phyloP scores from a whole-genome alignment of 495 filamentous ascomycete species.

The Neurospora sublineolata region DNA sequence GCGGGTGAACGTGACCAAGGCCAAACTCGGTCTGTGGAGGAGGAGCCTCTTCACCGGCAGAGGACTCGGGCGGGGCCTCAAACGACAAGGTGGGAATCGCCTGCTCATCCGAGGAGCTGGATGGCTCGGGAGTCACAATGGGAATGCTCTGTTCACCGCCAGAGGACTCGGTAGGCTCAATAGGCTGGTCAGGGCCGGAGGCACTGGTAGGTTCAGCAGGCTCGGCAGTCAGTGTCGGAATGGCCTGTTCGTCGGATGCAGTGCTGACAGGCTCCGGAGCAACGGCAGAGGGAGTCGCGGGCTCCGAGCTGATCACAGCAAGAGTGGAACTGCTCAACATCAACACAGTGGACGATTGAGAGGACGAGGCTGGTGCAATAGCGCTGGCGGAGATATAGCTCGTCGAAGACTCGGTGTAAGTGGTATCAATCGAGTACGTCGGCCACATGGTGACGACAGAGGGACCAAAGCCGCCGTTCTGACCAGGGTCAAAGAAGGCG shows the following conservation, averaged over 20 bases:
- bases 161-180: background rate
- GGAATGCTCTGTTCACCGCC: background rate
- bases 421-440: background rate
- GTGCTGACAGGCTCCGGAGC: background rate
- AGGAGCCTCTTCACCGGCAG: background rate
- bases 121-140: background rate
- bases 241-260: background rate
- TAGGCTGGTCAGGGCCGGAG: background rate
- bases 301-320: background rate
- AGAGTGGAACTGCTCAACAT: background rate
- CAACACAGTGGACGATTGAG: background rate
- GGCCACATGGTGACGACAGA: slow-evolving; percentile 4
- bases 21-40: slow-evolving; percentile 14
- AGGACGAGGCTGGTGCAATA: background rate
- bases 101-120: background rate
- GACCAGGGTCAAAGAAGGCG: background rate
- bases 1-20: background rate
- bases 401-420: slow-evolving; percentile 1
- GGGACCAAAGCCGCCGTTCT: background rate
- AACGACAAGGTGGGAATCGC: background rate
- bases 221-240: background rate
- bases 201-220: background rate
- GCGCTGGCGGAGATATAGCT: background rate
- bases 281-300: background rate
- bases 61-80: background rate